Evolutionary conservation across 192 early-diverging fungal species (phyloP).

Genomic region (Backusella luteola): DNA sequence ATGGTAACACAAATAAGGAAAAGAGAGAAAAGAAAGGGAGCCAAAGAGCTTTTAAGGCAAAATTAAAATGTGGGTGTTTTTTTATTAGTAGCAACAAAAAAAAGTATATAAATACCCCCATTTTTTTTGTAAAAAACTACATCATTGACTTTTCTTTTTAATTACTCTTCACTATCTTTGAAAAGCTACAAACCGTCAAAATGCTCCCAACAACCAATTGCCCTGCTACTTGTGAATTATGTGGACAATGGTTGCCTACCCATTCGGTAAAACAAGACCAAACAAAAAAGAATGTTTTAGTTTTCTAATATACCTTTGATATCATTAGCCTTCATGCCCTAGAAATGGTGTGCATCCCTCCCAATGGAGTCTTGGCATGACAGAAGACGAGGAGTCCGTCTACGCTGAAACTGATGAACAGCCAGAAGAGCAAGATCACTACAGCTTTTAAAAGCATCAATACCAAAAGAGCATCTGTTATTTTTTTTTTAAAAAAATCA

Average conservation of each 20-base stretch:
- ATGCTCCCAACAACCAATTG: neutral
- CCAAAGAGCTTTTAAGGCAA: neutral
- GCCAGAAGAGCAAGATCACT: neutral
- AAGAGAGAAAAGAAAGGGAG: neutral
- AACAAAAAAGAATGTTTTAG: neutral
- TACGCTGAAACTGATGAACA: neutral
- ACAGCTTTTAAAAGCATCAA: neutral
- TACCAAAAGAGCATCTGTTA: neutral
- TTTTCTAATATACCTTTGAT: neutral
- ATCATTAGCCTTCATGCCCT: neutral
- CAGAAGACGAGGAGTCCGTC: neutral
- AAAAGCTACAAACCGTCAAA: neutral
- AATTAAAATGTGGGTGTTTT: slow-evolving; percentile 3
- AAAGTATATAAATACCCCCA: neutral
- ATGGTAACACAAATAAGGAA: neutral
- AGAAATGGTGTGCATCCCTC: slow-evolving; percentile 18
- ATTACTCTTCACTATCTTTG: neutral
- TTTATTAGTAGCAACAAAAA: neutral
- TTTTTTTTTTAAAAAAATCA: neutral
- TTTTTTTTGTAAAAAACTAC: neutral
- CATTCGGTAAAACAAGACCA: slow-evolving; percentile 17
- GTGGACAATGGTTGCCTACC: slow-evolving; percentile 19
- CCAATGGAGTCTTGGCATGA: neutral
- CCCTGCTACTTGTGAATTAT: slow-evolving; percentile 32
- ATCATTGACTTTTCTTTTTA: neutral